These are phyloP conservation scores for Hortiboletus campestris DNA, from an alignment of 768 basidiomycete genomes.

Conservation along the genomic window DNA sequence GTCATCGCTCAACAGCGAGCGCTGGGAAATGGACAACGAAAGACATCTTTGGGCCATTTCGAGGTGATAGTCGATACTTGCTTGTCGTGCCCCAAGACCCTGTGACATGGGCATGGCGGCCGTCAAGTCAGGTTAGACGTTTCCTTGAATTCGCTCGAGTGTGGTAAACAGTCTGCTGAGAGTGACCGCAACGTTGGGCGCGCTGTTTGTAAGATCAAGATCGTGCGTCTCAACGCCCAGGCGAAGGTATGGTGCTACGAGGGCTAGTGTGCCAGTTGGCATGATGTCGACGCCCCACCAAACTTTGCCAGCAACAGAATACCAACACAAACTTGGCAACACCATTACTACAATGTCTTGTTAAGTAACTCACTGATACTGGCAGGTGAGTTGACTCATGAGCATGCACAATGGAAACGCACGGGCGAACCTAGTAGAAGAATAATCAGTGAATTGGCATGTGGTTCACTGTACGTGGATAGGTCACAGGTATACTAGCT, in stretches of 20 bases:
- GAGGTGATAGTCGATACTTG: conserved; percentile 21
- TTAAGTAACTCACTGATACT: not conserved
- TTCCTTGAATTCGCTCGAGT: not conserved
- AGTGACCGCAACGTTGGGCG: not conserved
- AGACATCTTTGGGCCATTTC: conserved; percentile 18
- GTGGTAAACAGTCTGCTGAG: not conserved
- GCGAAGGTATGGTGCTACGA: not conserved
- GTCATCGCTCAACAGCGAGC: not conserved
- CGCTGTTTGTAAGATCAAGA: not conserved
- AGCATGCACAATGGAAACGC: not conserved
- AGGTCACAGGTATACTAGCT: too few relatives aligned
- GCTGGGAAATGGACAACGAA: conserved; percentile 1
- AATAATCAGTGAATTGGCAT: too few relatives aligned
- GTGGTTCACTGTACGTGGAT: too few relatives aligned
- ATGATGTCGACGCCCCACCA: not conserved
- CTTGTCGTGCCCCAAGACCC: conserved; percentile 13
- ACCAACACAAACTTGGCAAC: not conserved
- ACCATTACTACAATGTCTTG: not conserved
- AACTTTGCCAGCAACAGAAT: not conserved
- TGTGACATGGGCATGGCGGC: conserved; percentile 1
- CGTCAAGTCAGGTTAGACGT: not conserved
- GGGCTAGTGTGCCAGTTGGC: not conserved
- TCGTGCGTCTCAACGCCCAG: not conserved
- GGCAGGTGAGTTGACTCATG: not conserved
- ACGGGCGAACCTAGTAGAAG: not conserved